Evolutionary conservation across 768 basidiomycete genomes (phyloP).

Genomic region (Favolaschia claudopus): DNA sequence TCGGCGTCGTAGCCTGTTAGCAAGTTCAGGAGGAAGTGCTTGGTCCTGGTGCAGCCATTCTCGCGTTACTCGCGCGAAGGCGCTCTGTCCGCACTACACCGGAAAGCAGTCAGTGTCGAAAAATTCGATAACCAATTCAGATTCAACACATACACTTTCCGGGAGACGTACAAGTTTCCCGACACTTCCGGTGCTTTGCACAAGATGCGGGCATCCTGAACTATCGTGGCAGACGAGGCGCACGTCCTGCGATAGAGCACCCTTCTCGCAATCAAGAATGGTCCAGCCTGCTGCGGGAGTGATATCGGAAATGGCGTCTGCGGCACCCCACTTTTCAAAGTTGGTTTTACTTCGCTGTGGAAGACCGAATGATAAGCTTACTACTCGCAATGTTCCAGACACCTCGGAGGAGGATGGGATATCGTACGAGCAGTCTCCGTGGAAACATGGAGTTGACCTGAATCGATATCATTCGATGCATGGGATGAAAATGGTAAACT

Average conservation of each 20-base stretch:
- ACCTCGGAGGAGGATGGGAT: constrained; percentile 11
- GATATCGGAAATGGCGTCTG: constrained; percentile 48
- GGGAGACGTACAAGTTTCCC: constrained; percentile 63
- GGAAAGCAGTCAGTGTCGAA: background rate
- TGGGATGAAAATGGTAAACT: background rate
- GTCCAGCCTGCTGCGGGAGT: constrained; percentile 61
- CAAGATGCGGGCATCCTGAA: constrained; percentile 15
- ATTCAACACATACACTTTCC: constrained; percentile 48
- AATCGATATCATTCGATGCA: background rate
- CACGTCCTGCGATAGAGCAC: constrained; percentile 51
- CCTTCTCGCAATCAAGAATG: constrained; percentile 54
- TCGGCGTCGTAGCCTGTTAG: constrained; percentile 38
- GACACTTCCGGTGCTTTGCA: constrained; percentile 37
- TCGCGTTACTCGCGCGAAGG: constrained; percentile 51
- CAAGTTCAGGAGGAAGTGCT: constrained; percentile 43
- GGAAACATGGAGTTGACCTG: constrained; percentile 36
- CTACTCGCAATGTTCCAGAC: constrained; percentile 51
- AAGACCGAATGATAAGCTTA: constrained; percentile 27
- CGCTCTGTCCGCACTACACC: constrained; percentile 46
- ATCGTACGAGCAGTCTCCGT: constrained; percentile 32
- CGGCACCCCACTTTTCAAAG: constrained; percentile 45
- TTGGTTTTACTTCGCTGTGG: background rate
- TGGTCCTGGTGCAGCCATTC: constrained; percentile 53
- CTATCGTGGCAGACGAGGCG: constrained; percentile 52
- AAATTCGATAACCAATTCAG: background rate